Base-by-base conservation (phyloP, 1,284 basidiomycete genomes). In the Ceratobasidium sp. region DNA sequence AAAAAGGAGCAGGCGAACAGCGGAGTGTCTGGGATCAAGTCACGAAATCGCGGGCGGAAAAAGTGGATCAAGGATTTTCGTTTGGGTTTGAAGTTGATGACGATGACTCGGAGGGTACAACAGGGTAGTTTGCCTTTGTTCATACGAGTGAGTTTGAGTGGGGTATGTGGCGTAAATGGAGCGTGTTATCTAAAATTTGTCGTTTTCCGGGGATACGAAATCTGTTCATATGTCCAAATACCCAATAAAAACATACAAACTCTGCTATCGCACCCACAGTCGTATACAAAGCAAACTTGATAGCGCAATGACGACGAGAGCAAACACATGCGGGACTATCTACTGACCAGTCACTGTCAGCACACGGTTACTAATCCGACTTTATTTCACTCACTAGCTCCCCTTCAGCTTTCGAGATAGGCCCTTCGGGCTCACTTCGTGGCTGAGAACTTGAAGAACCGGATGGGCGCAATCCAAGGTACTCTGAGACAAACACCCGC, bases 401-500 rank as follows among this genome's bases (percentile, higher is more conserved):
- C 18, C 42, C 66, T 21, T 23, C n/a, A 14, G 66, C 66, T 42
- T 59, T 69, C n/a, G 66, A 69, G 5, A 49, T 23, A 3, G 63
- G 16, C 30, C n/a, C 23, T 9, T 66, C 63, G 9, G 66, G 54
- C 54, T 69, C 66, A 38, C 54, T 48, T 25, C 66, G 53, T 21
- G 66, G 66, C 28, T 69, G 66, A 25, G 53, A 36, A 23, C 8
- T 44, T 28, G 61, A 63, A n/a, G 66, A 46, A 48, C 42, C 36
- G 46, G 69, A 46, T 40, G 74, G 62, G 38, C 58, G 61, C 18
- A 99, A 82, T 40, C 90, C 87, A 12, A 99, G 85, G 79, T 99
- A 99, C 81, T 98, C 96, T 0, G 92, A 86, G 76, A 94, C 86
- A 77, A 97, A 95, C 0, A 97, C 86, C 33, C 96, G 86, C 69